Evolutionary conservation across 2,329 filamentous ascomycete species (phyloP), one percentile per base, ranked within the genome.

Genomic region (Cladosporium sp.): DNA sequence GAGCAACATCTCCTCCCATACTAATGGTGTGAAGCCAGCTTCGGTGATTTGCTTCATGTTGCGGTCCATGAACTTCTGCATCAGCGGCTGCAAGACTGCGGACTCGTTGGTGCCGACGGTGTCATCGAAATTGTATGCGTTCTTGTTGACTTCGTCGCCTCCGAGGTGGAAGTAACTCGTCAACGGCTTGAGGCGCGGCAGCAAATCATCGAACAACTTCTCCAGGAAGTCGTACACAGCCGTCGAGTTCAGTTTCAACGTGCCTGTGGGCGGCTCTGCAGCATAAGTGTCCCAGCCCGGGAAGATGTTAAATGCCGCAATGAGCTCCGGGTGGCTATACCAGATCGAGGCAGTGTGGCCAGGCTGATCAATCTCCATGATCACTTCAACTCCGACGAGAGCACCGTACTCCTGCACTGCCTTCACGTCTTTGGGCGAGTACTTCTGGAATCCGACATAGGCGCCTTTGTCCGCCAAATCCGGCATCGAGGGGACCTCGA

Each of bases 1-100:
- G 9, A 89, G 77, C 1, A 90, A 78, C 80, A 94, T 91, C 73
- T 96, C 92, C 72, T 96, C 90, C 92, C 92, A 96, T 1, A 92
- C 89, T 20, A 96, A 77, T 0, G 91, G 90, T 5, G 81, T 83
- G 54, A 96, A 75, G 4, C 87, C 87, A 5, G 82, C 79, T 43
- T 80, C 75, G 47, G 84, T 78, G 40, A 94, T 79, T 47, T 86
- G 83, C 30, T 74, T 78, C 72, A 92, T 88, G 66, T 87, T 86
- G 64, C 82, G 81, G 70, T 89, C 83, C 63, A 95, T 78, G 70
- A 95, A 91, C 59, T 81, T 84, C 71, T 96, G 90, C 70, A 96
- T 81, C 20, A 94, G 80, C 1, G 91, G 89, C 68, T 84, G 81
- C 38, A 96, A 77, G 14, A 93, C 81, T 1, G 77, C 73, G 0